Percentiles rank a stretch among this genome's conserved stretches.
Evolutionary conservation across 2,329 filamentous ascomycete genomes (phyloP).

Genomic region (Colletotrichum endophyticum): DNA sequence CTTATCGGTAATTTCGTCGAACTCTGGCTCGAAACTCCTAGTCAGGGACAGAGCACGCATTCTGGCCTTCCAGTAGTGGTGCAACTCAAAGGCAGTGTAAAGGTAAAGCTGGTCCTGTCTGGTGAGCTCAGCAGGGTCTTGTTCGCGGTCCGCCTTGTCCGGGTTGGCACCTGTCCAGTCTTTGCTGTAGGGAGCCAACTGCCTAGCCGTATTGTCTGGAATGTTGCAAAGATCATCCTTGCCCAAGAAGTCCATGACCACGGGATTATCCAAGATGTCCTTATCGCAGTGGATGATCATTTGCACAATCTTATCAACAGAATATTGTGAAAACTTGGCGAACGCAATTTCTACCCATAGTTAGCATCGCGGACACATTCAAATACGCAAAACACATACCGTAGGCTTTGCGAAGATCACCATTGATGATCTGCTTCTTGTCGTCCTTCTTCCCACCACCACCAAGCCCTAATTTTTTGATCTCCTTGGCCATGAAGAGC

Average conservation of each 20-base stretch:
- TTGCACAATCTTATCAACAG: slow-evolving; percentile 83
- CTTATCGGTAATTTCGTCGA: slow-evolving; percentile 88
- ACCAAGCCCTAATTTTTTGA: slow-evolving; percentile 80
- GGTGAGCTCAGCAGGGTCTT: slow-evolving; percentile 86
- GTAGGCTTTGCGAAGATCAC: slow-evolving; percentile 86
- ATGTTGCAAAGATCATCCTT: slow-evolving; percentile 93
- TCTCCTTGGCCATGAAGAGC: slow-evolving; percentile 96
- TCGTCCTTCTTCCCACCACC: slow-evolving; percentile 77
- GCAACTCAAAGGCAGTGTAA: slow-evolving; percentile 89
- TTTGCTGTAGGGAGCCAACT: slow-evolving; percentile 93
- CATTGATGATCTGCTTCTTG: slow-evolving; percentile 96
- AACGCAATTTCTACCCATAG: slow-evolving; percentile 75
- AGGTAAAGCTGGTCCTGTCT: slow-evolving; percentile 96
- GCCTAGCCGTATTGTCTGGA: slow-evolving; percentile 86
- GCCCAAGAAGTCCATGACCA: slow-evolving; percentile 96
- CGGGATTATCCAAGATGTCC: slow-evolving; percentile 84
- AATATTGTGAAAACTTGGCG: slow-evolving; percentile 86
- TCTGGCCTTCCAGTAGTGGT: slow-evolving; percentile 98
- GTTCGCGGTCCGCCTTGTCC: slow-evolving; percentile 76
- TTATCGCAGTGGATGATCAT: slow-evolving; percentile 96
- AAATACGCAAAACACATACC: slow-evolving; percentile 51
- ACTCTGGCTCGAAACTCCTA: slow-evolving; percentile 83
- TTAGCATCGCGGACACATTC: not conserved
- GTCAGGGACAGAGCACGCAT: slow-evolving; percentile 91
- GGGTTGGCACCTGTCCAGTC: slow-evolving; percentile 95